These are phyloP conservation scores for Fusarium irregulare DNA, from an alignment of 2,329 filamentous ascomycete genomes.

Conservation along the genomic window DNA sequence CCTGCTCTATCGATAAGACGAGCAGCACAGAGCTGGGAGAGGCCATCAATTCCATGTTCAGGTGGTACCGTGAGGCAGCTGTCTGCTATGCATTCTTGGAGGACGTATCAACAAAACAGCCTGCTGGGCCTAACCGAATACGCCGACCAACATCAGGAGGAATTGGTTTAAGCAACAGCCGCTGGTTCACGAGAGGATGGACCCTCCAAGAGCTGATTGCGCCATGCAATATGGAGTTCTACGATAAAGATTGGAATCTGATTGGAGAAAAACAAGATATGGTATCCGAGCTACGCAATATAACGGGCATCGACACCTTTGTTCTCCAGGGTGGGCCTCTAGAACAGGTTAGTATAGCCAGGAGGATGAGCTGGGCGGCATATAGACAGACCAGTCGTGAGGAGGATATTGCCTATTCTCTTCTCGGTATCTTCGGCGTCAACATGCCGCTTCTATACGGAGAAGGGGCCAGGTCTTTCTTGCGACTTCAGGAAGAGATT, in stretches of 20 bases:
- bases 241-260: slow-evolving; percentile 40
- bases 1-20: slow-evolving; percentile 45
- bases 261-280: slow-evolving; percentile 32
- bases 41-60: slow-evolving; percentile 45
- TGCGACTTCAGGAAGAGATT: slow-evolving; percentile 52
- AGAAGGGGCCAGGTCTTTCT: slow-evolving; percentile 50
- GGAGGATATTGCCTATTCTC: slow-evolving; percentile 51
- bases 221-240: slow-evolving; percentile 40
- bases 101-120: slow-evolving; percentile 20
- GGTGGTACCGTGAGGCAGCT: slow-evolving; percentile 38
- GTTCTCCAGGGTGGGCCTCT: background rate
- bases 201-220: slow-evolving; percentile 44
- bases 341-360: background rate
- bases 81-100: slow-evolving; percentile 41
- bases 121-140: background rate
- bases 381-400: slow-evolving; percentile 36
- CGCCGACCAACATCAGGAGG: background rate
- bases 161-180: background rate
- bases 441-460: slow-evolving; percentile 54
- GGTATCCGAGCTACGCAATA: slow-evolving; percentile 45
- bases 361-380: background rate
- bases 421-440: slow-evolving; percentile 51
- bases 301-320: slow-evolving; percentile 44
- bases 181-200: slow-evolving; percentile 44
- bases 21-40: slow-evolving; percentile 45